A percentile compares a stretch with the other conserved stretches of the same genome.
These are phyloP conservation scores for Quercus dentata DNA, from an alignment of 306 rosid species.

Conservation along the genomic window DNA sequence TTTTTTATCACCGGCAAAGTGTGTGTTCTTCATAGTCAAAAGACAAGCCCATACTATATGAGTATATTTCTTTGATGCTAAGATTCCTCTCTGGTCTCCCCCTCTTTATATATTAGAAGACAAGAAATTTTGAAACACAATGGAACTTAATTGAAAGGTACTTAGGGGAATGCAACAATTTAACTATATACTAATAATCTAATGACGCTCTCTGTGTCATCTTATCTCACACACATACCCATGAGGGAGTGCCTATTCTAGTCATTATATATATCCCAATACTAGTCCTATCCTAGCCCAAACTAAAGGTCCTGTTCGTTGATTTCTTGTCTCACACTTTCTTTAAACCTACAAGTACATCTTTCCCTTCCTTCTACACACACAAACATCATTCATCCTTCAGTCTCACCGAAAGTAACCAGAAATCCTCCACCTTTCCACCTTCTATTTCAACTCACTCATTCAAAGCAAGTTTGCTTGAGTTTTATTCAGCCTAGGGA, in stretches of 20 bases:
- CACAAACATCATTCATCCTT: not conserved
- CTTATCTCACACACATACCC: not conserved
- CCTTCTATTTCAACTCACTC: not conserved
- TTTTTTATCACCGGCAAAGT: no score
- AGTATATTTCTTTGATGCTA: no score
- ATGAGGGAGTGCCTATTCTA: not conserved
- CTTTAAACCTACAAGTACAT: not conserved
- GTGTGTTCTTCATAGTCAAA: no score
- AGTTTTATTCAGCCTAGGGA: not conserved
- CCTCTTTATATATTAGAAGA: not conserved
- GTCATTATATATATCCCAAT: not conserved
- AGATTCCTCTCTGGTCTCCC: no score
- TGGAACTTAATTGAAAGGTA: not conserved
- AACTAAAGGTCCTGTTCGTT: not conserved
- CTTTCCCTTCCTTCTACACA: not conserved
- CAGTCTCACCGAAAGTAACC: not conserved
- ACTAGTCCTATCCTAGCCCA: no score
- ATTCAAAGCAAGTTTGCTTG: not conserved
- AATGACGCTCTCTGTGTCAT: not conserved
- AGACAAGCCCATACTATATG: no score
- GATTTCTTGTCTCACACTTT: not conserved
- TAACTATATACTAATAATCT: not conserved
- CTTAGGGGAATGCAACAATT: not conserved
- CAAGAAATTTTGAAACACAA: not conserved
- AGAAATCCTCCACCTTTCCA: not conserved